Base-by-base conservation (phyloP, 441 rosid species). In the Daphne laureola region DNA sequence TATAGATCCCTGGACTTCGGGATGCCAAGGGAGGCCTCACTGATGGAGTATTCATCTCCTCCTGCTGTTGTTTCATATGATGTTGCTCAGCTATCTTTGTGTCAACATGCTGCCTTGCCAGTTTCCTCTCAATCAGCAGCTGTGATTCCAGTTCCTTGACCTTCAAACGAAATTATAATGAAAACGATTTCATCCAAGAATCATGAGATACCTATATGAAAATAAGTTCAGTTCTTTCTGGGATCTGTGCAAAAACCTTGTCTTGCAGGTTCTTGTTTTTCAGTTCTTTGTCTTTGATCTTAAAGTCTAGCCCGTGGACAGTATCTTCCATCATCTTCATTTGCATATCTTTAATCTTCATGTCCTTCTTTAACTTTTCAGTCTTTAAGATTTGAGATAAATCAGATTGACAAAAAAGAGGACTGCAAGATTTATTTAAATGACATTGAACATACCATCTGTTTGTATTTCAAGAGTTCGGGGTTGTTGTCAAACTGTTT, bases 51-150 rank as follows among this genome's bases (percentile, higher is more conserved):
- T 16, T 73, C 57, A 66, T 82, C 49, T 86, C 92, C 54, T 80
- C 94, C 14, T 66, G 64, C 60, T 67, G 81, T 26, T 70, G 84
- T 21, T 69, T 63, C 42, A 61, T 80, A 51, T 75, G 82, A 8
- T 78, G 75, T 49, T 72, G 82, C 71, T 86, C 92, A 31, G 90
- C 96, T 23, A 84, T 84, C 78, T 78, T 92, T 12, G 87, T 77
- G 69, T 92, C 97, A 41, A 92, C 93, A 43, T 92, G 97, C 68
- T 86, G 98, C 47, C 98, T 88, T 23, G 97, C 97, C 14, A 92
- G 81, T 70, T 86, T 92, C 73, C 98, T 86, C 65, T 89, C 98
- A 25, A 86, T 78, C 40, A 92, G 77, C 56, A 92, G 87, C 58
- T 92, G 98, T 0, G 92, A 64, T 72, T 92, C 98, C 48, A 92